These are phyloP conservation scores for Suillus weaverae DNA, from an alignment of 768 basidiomycete species.

Conservation along the genomic window DNA sequence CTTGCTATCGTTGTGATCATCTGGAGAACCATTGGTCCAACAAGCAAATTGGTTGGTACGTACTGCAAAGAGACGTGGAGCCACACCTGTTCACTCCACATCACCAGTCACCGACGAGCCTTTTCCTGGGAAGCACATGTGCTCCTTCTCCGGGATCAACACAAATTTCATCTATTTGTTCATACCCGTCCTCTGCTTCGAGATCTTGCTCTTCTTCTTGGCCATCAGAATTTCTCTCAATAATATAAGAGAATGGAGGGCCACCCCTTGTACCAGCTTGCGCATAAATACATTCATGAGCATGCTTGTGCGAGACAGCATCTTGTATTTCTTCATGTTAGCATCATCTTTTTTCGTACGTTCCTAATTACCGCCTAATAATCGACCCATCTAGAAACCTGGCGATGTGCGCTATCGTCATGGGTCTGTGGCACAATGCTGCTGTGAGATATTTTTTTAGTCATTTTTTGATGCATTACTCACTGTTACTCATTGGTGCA, in stretches of 20 bases:
- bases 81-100: not conserved
- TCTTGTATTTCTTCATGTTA: constrained; percentile 34
- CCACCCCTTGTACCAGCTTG: not conserved
- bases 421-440: constrained; percentile 27
- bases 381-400: constrained; percentile 22
- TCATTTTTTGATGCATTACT: not conserved
- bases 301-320: constrained; percentile 29
- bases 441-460: constrained; percentile 17
- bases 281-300: constrained; percentile 21
- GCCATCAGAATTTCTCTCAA: constrained; percentile 19
- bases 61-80: not conserved
- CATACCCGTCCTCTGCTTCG: constrained; percentile 32
- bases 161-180: constrained; percentile 26
- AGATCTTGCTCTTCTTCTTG: constrained; percentile 25
- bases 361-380: not conserved
- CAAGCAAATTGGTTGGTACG: constrained; percentile 8
- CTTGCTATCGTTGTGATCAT: constrained; percentile 25
- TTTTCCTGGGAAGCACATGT: constrained; percentile 14
- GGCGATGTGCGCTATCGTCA: constrained; percentile 22
- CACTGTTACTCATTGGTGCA: not conserved
- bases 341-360: constrained; percentile 3
- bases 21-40: constrained; percentile 27
- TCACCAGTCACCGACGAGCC: constrained; percentile 12
- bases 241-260: constrained; percentile 10
- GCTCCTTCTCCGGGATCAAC: constrained; percentile 25